Evolutionary conservation across 2,329 filamentous ascomycete genomes (phyloP).

Genomic region (Sporothrix schenckii): DNA sequence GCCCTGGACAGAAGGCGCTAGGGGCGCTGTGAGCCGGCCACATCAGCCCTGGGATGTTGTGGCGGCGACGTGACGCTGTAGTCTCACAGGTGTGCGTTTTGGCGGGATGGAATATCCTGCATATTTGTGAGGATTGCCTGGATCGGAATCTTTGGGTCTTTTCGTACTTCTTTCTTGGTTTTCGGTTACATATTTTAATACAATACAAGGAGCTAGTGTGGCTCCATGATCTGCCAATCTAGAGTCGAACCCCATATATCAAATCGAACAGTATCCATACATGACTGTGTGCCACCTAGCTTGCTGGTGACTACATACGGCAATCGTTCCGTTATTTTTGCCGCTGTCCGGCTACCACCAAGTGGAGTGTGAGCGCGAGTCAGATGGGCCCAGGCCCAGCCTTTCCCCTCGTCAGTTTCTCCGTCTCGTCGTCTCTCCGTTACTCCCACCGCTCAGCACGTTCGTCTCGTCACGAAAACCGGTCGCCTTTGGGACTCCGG

Average conservation of each 20-base stretch:
- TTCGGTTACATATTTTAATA: background rate
- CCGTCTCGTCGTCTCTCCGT: background rate
- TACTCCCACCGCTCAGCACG: background rate
- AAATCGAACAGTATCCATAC: background rate
- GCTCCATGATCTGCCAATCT: slow-evolving; percentile 18
- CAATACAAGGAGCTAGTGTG: slow-evolving; percentile 10
- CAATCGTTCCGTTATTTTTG: no score
- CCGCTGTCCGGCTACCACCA: background rate
- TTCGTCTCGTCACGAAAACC: slow-evolving; percentile 63
- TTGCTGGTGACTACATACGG: background rate
- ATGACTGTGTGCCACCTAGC: no score
- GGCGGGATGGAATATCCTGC: no score
- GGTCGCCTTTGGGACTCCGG: slow-evolving; percentile 78
- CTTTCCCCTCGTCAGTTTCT: background rate
- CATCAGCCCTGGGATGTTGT: slow-evolving; percentile 11
- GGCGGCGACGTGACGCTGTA: background rate
- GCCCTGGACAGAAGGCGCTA: background rate
- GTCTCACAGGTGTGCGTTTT: no score
- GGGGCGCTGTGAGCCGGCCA: background rate
- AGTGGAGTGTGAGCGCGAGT: background rate
- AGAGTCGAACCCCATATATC: background rate
- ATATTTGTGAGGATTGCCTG: no score
- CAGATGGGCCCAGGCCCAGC: no score
- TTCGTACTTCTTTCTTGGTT: background rate
- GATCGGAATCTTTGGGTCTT: no score